Percentiles rank a stretch among this genome's conserved stretches.
Evolutionary conservation across 305 asterid genomes (phyloP).

Genomic region (Solanum aculeatissimum): DNA sequence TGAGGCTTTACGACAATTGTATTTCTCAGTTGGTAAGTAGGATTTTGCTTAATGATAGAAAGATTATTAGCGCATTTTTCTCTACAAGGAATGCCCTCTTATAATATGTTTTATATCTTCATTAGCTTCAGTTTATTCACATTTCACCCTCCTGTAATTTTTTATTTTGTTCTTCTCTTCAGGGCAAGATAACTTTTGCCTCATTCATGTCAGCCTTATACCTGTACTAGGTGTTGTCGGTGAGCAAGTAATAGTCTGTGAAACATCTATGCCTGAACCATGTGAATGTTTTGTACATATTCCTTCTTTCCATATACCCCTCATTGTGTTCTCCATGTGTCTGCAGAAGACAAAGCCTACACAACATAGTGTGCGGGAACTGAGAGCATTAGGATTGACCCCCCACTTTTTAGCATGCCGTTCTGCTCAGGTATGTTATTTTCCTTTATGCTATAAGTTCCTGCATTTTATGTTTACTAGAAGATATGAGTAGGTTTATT

Average conservation of each 20-base stretch:
- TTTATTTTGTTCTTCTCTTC: background rate
- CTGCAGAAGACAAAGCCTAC: slow-evolving; percentile 14
- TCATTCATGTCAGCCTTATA: slow-evolving; percentile 17
- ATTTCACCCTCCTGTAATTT: background rate
- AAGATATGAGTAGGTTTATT: background rate
- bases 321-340: background rate
- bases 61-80: background rate
- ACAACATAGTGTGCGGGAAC: slow-evolving; percentile 8
- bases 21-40: slow-evolving; percentile 3
- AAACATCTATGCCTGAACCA: background rate
- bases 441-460: background rate
- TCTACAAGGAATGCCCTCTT: background rate
- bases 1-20: slow-evolving; percentile 23
- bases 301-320: background rate
- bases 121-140: background rate
- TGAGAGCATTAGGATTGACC: slow-evolving; percentile 1
- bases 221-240: slow-evolving; percentile 23
- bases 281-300: background rate
- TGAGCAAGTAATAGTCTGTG: slow-evolving; percentile 13
- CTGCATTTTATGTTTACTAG: background rate
- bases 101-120: background rate
- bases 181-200: slow-evolving; percentile 10
- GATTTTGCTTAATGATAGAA: background rate
- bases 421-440: slow-evolving; percentile 9
- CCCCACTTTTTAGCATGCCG: slow-evolving; percentile 10